phyloP scores from a whole-genome alignment of 305 asterid species.

The Fraxinus albicans region DNA sequence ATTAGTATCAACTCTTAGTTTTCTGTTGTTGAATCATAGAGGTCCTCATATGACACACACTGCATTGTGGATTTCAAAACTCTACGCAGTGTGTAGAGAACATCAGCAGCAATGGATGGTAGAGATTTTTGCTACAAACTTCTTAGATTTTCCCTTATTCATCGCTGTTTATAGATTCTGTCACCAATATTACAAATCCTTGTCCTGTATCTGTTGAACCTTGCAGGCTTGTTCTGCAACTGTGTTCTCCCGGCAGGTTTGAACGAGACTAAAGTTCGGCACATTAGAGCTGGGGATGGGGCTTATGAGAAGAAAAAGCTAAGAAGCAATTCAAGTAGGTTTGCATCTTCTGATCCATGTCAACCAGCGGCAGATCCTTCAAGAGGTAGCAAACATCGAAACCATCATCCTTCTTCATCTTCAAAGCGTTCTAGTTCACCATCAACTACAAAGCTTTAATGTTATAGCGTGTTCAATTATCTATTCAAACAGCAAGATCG shows the following conservation, averaged over 20 bases:
- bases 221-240: constrained; percentile 64
- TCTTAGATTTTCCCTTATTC: neutral
- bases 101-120: neutral
- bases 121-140: neutral
- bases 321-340: constrained; percentile 54
- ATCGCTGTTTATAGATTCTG: neutral
- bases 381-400: constrained; percentile 34
- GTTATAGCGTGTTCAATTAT: neutral
- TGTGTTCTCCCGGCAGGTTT: constrained; percentile 67
- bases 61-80: neutral
- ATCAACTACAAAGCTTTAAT: neutral
- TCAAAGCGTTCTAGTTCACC: constrained; percentile 22
- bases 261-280: constrained; percentile 57
- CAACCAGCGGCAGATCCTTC: constrained; percentile 21
- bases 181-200: neutral
- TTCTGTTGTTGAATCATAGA: too few relatives aligned
- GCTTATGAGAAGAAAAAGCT: constrained; percentile 50
- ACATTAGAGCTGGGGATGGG: constrained; percentile 43
- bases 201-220: neutral
- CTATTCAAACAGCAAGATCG: constrained; percentile 4
- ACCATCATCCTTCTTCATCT: constrained; percentile 24
- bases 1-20: neutral
- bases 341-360: constrained; percentile 30
- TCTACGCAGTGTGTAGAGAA: neutral
- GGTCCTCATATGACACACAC: neutral